Conservation (phyloP, 2,329 filamentous ascomycete species). For the Fusarium brevicatenulatum region DNA sequence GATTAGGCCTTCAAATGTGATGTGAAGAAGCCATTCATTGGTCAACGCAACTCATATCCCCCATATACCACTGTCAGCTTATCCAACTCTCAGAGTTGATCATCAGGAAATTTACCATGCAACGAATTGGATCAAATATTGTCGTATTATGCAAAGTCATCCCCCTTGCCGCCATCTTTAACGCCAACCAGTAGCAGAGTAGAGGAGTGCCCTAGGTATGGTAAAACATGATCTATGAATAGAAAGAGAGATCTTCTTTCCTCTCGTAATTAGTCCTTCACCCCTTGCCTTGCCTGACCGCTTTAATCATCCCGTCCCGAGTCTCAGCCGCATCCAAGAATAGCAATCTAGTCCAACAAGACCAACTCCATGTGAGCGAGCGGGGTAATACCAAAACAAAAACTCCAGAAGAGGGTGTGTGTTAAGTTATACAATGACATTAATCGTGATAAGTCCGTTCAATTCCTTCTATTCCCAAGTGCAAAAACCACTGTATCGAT, state of each 20-base stretch:
- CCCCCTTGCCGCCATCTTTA: constrained; percentile 11
- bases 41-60: background rate
- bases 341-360: constrained; percentile 20
- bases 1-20: background rate
- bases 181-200: constrained; percentile 23
- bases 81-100: background rate
- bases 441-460: constrained; percentile 29
- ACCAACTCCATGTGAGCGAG: constrained; percentile 35
- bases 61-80: background rate
- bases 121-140: background rate
- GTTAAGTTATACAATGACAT: constrained; percentile 27
- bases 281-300: background rate
- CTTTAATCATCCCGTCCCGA: constrained; percentile 14
- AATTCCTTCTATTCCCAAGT: constrained; percentile 6
- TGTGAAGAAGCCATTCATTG: background rate
- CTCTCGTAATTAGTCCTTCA: background rate
- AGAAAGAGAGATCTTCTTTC: background rate
- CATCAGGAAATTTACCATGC: background rate
- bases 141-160: constrained; percentile 20
- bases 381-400: constrained; percentile 35
- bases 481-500: constrained; percentile 3
- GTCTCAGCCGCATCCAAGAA: constrained; percentile 23
- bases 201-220: constrained; percentile 8
- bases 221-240: constrained; percentile 34
- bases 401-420: constrained; percentile 16